Percentiles rank a stretch among this genome's conserved stretches.
Conservation (phyloP, 306 rosid genomes). For the Rosa multiflora region DNA sequence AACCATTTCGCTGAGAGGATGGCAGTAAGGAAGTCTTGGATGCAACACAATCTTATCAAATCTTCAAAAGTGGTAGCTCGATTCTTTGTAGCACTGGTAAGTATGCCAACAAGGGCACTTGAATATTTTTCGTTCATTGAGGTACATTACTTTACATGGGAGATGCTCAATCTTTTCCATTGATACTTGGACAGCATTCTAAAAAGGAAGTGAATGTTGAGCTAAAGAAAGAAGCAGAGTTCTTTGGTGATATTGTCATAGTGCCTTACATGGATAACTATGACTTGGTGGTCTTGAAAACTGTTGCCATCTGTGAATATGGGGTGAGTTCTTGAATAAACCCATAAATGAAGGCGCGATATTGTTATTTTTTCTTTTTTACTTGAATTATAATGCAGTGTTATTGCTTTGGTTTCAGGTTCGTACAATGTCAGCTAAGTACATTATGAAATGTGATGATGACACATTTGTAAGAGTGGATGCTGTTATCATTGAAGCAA, state of each 20-base stretch:
- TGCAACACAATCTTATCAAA: conserved; percentile 71
- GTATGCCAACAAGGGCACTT: conserved; percentile 18
- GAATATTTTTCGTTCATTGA: conserved; percentile 2
- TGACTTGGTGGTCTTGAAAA: conserved; percentile 93
- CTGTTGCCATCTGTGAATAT: conserved; percentile 91
- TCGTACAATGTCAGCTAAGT: conserved; percentile 59
- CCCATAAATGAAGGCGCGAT: neutral
- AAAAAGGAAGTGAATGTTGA: conserved; percentile 70
- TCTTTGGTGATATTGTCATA: conserved; percentile 83
- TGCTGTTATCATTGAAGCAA: conserved; percentile 49
- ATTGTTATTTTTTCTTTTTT: neutral
- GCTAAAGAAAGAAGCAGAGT: conserved; percentile 88
- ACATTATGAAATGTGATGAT: conserved; percentile 96
- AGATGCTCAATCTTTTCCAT: conserved; percentile 29
- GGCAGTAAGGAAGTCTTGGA: conserved; percentile 97
- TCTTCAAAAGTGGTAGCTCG: conserved; percentile 85
- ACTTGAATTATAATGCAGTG: conserved; percentile 15
- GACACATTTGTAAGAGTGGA: conserved; percentile 89
- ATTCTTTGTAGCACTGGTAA: conserved; percentile 94
- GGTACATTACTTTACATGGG: neutral
- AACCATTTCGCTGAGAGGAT: conserved; percentile 95
- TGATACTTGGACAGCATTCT: conserved; percentile 54
- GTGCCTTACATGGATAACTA: conserved; percentile 98
- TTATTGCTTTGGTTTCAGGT: conserved; percentile 48
- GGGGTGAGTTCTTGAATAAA: conserved; percentile 65